These are phyloP conservation scores for Rutidosis leptorrhynchoides DNA, from an alignment of 129 eudicot species.

Conservation along the genomic window DNA sequence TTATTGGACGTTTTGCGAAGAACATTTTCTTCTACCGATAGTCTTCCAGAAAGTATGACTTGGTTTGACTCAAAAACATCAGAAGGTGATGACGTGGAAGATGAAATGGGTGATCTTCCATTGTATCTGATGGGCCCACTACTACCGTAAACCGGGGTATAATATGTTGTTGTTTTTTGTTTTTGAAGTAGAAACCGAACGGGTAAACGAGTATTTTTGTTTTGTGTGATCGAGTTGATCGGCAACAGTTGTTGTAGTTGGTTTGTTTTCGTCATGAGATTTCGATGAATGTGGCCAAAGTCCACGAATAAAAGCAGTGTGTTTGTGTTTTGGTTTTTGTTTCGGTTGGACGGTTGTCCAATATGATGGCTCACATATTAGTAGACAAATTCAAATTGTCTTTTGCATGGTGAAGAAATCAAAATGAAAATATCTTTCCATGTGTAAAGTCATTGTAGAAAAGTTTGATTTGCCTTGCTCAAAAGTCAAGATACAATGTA, in stretches of 20 bases:
- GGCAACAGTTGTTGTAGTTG: slow-evolving; percentile 39
- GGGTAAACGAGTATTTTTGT: slow-evolving; percentile 29
- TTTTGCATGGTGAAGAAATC: too few species aligned
- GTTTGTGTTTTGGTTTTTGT: slow-evolving; percentile 41
- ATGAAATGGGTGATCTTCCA: slow-evolving; percentile 43
- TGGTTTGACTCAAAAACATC: slow-evolving; percentile 26
- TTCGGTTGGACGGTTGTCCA: too few species aligned
- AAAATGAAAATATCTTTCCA: too few species aligned
- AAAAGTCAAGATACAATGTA: too few species aligned
- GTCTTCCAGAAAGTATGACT: slow-evolving; percentile 52
- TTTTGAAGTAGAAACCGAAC: slow-evolving; percentile 28
- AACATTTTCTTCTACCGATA: slow-evolving; percentile 58
- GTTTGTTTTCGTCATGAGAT: slow-evolving; percentile 17
- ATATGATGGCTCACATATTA: too few species aligned
- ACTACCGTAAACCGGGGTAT: slow-evolving; percentile 41
- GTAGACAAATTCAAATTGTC: too few species aligned
- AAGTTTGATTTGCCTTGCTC: too few species aligned
- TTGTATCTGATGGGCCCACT: slow-evolving; percentile 44
- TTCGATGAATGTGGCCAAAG: slow-evolving; percentile 57
- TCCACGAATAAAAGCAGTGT: slow-evolving; percentile 47
- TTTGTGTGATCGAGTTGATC: slow-evolving; percentile 40
- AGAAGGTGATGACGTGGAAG: slow-evolving; percentile 15
- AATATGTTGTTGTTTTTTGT: not conserved
- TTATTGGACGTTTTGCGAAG: slow-evolving; percentile 47
- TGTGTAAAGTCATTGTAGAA: too few species aligned